Base-by-base conservation (phyloP, 2,329 filamentous ascomycete genomes). In the Nigrospora oryzae region DNA sequence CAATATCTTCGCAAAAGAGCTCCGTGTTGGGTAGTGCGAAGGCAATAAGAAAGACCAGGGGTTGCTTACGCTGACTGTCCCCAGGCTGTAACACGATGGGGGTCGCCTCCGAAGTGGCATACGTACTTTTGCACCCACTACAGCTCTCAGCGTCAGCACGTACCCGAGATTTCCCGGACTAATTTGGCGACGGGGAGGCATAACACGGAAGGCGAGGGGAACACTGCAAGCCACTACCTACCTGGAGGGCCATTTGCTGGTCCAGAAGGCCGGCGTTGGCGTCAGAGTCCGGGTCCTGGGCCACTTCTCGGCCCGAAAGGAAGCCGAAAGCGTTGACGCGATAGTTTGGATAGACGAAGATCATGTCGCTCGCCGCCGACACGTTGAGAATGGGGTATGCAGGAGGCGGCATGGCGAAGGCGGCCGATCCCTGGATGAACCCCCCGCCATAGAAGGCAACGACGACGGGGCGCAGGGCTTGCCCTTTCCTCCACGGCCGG, bases 361-460 rank as follows among this genome's bases (percentile, higher is more conserved):
- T 46, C 45, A 78, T 70, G 53, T 79, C 73, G 46, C 75, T 75
- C 4, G 58, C 47, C 2, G 55, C 51, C 23, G 70, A 75, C 4
- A 72, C 74, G 50, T 81, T 79, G 4, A 83, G 63, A 4, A 80
- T 66, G 0, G 77, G 79, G 52, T 75, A 83, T 1, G 68, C 74
- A 1, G 70, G 62, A 3, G 79, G 78, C 4, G 77, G 78, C 8
- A 81, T 64, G 7, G 56, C 59, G 53, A 81, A 77, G 34, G 63
- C 69, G 0, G 74, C 79, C 30, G 67, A 68, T 8, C 79, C 80
- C 55, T 76, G 63, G 42, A 82, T 75, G 61, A 78, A 83, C 2
- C 68, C 80, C 12, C 79, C 79, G 43, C 79, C 79, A 54, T 77
- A 80, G 55, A 79, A 81, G 4, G 71, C 70, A 3, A 83, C 70